Evolutionary conservation across 2,329 filamentous ascomycete species (phyloP).

Genomic region (Bipolaris cookei): DNA sequence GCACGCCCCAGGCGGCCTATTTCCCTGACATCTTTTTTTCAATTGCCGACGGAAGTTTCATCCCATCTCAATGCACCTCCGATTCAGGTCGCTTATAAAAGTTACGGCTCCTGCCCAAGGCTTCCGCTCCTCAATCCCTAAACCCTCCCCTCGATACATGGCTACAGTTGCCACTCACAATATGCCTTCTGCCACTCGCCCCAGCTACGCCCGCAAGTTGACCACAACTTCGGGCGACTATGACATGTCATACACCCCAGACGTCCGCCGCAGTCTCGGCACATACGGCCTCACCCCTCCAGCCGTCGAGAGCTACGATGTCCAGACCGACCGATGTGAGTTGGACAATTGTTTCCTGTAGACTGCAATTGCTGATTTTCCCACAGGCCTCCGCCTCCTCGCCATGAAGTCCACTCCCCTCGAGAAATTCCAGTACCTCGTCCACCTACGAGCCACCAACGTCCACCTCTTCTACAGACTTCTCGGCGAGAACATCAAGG

Average conservation of each 20-base stretch:
- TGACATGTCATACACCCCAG: conserved; percentile 57
- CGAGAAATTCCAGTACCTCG: conserved; percentile 85
- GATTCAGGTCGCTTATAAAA: conserved; percentile 45
- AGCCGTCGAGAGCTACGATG: conserved; percentile 57
- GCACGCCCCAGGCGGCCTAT: conserved; percentile 28
- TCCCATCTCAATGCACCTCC: conserved; percentile 46
- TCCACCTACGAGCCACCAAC: conserved; percentile 75
- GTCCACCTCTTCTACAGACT: conserved; percentile 82
- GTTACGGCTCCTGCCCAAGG: conserved; percentile 33
- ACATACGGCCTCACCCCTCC: conserved; percentile 62
- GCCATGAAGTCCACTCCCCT: conserved; percentile 71
- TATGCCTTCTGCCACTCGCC: conserved; percentile 48
- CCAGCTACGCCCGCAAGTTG: conserved; percentile 46
- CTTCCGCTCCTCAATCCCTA: conserved; percentile 26
- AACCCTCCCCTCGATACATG: conserved; percentile 36
- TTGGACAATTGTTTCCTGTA: conserved; percentile 36
- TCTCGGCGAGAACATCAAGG: conserved; percentile 74
- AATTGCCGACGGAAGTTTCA: conserved; percentile 40
- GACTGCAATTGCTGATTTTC: conserved; percentile 31
- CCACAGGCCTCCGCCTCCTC: conserved; percentile 75
- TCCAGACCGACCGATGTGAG: conserved; percentile 59
- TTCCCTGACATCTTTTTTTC: conserved; percentile 41
- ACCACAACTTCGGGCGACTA: conserved; percentile 56
- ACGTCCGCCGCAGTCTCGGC: conserved; percentile 58
- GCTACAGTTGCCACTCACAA: conserved; percentile 43